These are phyloP conservation scores for Chrysanthemum seticuspe DNA, from an alignment of 129 eudicot species.

Conservation along the genomic window DNA sequence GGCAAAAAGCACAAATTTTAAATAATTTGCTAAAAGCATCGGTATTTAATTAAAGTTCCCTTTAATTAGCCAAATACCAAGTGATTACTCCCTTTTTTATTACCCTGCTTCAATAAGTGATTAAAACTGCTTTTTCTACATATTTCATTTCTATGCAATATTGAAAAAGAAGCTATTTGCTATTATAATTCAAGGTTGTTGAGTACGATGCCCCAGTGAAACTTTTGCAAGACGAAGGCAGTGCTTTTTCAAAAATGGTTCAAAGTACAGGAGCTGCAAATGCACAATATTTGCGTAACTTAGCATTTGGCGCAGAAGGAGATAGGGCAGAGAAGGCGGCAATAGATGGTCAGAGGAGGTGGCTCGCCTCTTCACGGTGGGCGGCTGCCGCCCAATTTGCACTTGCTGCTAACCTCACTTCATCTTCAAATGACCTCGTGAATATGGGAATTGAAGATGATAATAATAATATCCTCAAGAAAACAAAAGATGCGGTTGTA, in stretches of 20 bases:
- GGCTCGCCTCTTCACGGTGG: slow-evolving; percentile 84
- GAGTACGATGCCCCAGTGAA: slow-evolving; percentile 76
- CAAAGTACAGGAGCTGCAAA: slow-evolving; percentile 94
- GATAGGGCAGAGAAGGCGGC: slow-evolving; percentile 37
- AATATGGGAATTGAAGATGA: slow-evolving; percentile 49
- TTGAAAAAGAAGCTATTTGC: no score
- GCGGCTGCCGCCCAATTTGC: slow-evolving; percentile 86
- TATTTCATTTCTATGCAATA: no score
- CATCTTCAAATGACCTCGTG: slow-evolving; percentile 65
- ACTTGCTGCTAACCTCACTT: slow-evolving; percentile 54
- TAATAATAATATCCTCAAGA: slow-evolving; percentile 46
- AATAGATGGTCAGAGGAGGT: slow-evolving; percentile 53
- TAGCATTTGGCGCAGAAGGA: slow-evolving; percentile 50
- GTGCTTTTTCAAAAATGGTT: slow-evolving; percentile 91
- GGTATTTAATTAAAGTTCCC: no score
- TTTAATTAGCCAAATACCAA: no score
- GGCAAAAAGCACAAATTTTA: no score
- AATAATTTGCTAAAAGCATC: no score
- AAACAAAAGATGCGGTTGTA: slow-evolving; percentile 79
- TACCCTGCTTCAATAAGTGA: neutral
- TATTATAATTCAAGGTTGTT: slow-evolving; percentile 48
- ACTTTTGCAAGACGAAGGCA: slow-evolving; percentile 51
- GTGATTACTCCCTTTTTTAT: neutral
- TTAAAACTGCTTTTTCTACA: no score
- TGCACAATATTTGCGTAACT: slow-evolving; percentile 73